Conservation (phyloP, 2,329 filamentous ascomycete species). For the Gaeumannomyces sp. region DNA sequence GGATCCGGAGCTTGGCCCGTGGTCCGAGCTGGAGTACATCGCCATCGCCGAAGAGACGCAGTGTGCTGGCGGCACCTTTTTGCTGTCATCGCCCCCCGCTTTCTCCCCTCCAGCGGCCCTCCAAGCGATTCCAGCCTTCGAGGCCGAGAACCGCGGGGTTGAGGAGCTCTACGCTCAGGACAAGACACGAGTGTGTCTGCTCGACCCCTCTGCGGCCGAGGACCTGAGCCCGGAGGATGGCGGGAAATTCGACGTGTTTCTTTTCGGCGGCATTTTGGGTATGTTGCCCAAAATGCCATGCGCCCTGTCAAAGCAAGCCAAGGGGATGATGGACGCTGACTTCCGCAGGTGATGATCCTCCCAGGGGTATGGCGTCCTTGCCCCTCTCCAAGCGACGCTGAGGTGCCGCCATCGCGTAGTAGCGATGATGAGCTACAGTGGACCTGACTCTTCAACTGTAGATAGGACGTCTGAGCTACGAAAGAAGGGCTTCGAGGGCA, state of each 20-base stretch:
- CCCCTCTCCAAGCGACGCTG: not conserved
- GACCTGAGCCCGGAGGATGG: conserved; percentile 81
- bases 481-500: conserved; percentile 84
- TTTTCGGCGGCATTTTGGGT: conserved; percentile 96
- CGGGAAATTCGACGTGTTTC: conserved; percentile 76
- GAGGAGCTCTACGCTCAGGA: conserved; percentile 71
- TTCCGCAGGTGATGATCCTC: conserved; percentile 76
- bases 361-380: conserved; percentile 58
- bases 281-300: conserved; percentile 23
- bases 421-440: not conserved
- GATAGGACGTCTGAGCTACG: conserved; percentile 94
- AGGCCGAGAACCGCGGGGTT: conserved; percentile 69
- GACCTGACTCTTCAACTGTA: conserved; percentile 27
- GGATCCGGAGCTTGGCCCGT: conserved; percentile 86
- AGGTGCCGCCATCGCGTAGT: no score
- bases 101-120: conserved; percentile 59
- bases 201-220: conserved; percentile 77
- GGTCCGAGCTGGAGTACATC: conserved; percentile 90
- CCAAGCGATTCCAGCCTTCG: conserved; percentile 53
- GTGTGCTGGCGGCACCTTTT: conserved; percentile 60
- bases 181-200: conserved; percentile 74
- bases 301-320: not conserved
- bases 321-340: no score
- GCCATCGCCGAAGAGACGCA: conserved; percentile 79
- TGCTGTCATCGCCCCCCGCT: conserved; percentile 68